Evolutionary conservation across 768 basidiomycete genomes (phyloP).

Genomic region (Trametes sanguinea): DNA sequence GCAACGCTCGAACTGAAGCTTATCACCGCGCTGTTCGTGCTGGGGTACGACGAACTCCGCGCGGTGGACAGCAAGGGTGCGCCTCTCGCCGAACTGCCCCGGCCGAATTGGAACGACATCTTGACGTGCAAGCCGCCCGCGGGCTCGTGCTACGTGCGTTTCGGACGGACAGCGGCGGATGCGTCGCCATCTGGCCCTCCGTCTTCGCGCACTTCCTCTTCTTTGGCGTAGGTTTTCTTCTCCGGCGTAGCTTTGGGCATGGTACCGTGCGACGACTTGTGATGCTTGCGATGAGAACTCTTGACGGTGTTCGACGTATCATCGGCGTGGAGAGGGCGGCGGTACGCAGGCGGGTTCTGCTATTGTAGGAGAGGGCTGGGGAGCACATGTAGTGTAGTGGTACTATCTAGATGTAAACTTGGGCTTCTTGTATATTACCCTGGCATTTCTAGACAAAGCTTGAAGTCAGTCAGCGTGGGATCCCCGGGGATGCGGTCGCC

Average conservation of each 20-base stretch:
- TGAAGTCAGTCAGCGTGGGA: neutral
- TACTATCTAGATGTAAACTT: constrained; percentile 7
- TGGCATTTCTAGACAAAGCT: neutral
- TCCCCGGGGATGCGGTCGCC: no score
- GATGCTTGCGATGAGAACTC: neutral
- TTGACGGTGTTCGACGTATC: neutral
- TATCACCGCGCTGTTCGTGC: constrained; percentile 63
- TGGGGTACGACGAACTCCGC: constrained; percentile 57
- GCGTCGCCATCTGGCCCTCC: neutral
- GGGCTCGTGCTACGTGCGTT: constrained; percentile 51
- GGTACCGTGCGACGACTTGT: no score
- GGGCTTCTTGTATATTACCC: constrained; percentile 6
- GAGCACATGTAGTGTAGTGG: constrained; percentile 1
- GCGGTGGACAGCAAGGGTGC: constrained; percentile 57
- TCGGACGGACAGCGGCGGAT: constrained; percentile 12
- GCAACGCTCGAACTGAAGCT: constrained; percentile 77
- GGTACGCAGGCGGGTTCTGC: no score
- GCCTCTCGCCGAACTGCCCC: constrained; percentile 45
- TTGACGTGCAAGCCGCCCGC: constrained; percentile 63
- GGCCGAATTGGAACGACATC: constrained; percentile 80
- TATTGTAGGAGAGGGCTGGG: neutral
- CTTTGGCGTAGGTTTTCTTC: neutral
- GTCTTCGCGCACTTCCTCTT: neutral
- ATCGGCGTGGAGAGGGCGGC: no score
- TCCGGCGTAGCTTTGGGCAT: neutral